Conservation (phyloP, 768 basidiomycete species). For the Dentipellis sp. region DNA sequence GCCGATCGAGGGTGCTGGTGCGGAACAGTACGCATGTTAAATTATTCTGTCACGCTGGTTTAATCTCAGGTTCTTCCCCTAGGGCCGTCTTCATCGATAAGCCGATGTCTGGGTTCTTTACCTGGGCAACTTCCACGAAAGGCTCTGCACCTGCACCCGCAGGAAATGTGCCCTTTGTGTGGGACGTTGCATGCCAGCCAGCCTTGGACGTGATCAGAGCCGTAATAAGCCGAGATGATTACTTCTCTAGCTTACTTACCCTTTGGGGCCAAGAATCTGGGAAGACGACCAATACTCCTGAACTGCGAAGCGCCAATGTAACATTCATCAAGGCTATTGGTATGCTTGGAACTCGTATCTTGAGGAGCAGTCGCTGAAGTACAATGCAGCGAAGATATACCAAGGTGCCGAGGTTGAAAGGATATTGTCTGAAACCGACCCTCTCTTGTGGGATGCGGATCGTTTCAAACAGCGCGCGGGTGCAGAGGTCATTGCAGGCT, state of each 20-base stretch:
- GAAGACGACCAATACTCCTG: slow-evolving; percentile 39
- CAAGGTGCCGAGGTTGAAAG: slow-evolving; percentile 42
- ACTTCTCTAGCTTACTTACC: slow-evolving; percentile 48
- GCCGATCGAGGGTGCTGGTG: slow-evolving; percentile 7
- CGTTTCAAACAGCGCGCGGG: slow-evolving; percentile 84
- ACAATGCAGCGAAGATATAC: slow-evolving; percentile 53
- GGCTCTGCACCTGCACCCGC: slow-evolving; percentile 40
- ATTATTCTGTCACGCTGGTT: not conserved
- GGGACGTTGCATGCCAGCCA: slow-evolving; percentile 46
- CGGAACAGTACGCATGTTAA: slow-evolving; percentile 6
- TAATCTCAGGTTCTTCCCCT: not conserved
- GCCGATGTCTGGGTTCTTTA: slow-evolving; percentile 66
- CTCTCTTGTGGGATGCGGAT: slow-evolving; percentile 53
- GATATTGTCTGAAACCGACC: slow-evolving; percentile 48
- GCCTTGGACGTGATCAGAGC: slow-evolving; percentile 43
- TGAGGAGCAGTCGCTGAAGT: slow-evolving; percentile 2
- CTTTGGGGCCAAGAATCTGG: slow-evolving; percentile 81
- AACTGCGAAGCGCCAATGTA: slow-evolving; percentile 47
- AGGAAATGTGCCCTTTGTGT: slow-evolving; percentile 30
- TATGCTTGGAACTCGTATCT: slow-evolving; percentile 17
- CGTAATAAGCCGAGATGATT: slow-evolving; percentile 37
- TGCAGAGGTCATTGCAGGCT: slow-evolving; percentile 62
- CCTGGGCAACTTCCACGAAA: slow-evolving; percentile 59
- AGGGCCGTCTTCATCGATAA: slow-evolving; percentile 61
- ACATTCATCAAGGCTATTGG: slow-evolving; percentile 41